Evolutionary conservation across 768 basidiomycete species (phyloP).

Genomic region (Naganishia onofrii): DNA sequence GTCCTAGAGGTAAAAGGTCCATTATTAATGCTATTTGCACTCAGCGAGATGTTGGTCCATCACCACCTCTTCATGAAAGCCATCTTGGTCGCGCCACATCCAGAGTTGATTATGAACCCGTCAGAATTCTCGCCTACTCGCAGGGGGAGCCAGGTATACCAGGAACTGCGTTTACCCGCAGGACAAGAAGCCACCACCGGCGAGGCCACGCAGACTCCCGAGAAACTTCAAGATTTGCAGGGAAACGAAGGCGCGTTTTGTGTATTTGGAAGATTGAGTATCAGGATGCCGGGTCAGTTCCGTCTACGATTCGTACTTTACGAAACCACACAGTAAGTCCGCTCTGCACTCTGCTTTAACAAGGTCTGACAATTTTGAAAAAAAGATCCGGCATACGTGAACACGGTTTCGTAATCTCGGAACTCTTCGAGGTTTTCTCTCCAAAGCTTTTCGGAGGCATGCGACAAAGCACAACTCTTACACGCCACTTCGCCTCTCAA

Average conservation of each 20-base stretch:
- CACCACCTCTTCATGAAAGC: constrained; percentile 49
- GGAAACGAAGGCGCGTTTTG: constrained; percentile 44
- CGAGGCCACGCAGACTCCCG: constrained; percentile 49
- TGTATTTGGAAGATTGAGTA: constrained; percentile 51
- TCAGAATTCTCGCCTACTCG: background rate
- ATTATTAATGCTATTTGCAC: background rate
- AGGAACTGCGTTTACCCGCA: constrained; percentile 43
- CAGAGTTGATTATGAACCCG: constrained; percentile 24
- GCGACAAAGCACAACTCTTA: constrained; percentile 49
- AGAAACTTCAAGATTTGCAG: constrained; percentile 45
- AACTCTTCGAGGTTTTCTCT: constrained; percentile 52
- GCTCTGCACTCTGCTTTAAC: no score
- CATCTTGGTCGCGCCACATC: constrained; percentile 40
- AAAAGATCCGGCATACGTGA: constrained; percentile 36
- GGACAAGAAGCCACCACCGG: constrained; percentile 51
- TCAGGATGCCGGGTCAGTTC: constrained; percentile 50
- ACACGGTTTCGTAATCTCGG: constrained; percentile 40
- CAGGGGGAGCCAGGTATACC: background rate
- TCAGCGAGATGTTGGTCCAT: constrained; percentile 41
- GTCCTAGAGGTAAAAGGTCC: no score
- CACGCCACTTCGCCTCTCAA: constrained; percentile 51
- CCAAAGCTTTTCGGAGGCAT: constrained; percentile 53
- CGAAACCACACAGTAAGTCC: constrained; percentile 48
- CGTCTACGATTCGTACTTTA: constrained; percentile 48
- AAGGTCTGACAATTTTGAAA: no score